phyloP scores from a whole-genome alignment of 192 early-diverging fungal species.

The Coemansia sp. region DNA sequence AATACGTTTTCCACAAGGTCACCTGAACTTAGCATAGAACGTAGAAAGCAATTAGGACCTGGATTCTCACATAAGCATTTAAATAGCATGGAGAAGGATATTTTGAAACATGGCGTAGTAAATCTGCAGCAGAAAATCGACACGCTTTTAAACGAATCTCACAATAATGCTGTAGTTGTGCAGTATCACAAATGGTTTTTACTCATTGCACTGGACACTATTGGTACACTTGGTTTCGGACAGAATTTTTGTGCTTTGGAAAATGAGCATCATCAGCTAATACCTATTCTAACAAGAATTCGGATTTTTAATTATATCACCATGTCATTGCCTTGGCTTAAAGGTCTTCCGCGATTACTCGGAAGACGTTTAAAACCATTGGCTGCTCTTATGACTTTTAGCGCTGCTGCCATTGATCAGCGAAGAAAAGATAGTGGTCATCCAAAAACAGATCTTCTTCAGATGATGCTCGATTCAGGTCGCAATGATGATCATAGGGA shows the following conservation, averaged over 20 bases:
- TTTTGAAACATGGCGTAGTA: conserved; percentile 18
- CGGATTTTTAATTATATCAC: conserved; percentile 37
- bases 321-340: conserved; percentile 46
- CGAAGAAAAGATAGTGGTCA: conserved; percentile 1
- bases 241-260: conserved; percentile 21
- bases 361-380: conserved; percentile 14
- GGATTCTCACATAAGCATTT: conserved; percentile 42
- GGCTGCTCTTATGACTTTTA: conserved; percentile 16
- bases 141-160: not conserved
- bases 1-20: conserved; percentile 43
- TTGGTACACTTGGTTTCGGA: conserved; percentile 45
- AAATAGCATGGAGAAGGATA: conserved; percentile 21
- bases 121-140: conserved; percentile 22
- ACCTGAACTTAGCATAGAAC: conserved; percentile 29
- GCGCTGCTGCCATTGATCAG: conserved; percentile 17
- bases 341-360: conserved; percentile 16
- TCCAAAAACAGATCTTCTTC: conserved; percentile 19
- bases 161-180: not conserved
- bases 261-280: conserved; percentile 25
- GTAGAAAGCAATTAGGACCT: conserved; percentile 38
- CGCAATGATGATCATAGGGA: conserved; percentile 1
- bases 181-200: conserved; percentile 38
- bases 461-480: conserved; percentile 36
- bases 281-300: conserved; percentile 14
- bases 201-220: conserved; percentile 34